Evolutionary conservation across 2,329 filamentous ascomycete species (phyloP).

Genomic region (Pseudogymnoascus sp.): DNA sequence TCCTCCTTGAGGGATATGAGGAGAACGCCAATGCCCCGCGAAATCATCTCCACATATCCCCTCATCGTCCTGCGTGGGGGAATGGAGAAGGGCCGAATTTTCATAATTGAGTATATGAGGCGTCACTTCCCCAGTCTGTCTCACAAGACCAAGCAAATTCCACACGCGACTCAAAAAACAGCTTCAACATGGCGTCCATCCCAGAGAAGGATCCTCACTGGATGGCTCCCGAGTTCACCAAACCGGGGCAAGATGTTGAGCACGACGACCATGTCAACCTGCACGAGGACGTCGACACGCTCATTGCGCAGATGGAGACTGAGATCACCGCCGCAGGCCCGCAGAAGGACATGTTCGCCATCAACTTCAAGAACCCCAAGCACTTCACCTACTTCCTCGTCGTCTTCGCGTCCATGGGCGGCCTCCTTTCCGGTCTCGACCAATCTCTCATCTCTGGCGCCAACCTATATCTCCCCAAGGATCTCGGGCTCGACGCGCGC

Average conservation of each 20-base stretch:
- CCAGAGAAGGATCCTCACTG: conserved; percentile 1
- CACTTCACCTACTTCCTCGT: conserved; percentile 62
- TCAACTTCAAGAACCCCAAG: conserved; percentile 52
- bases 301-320: conserved; percentile 28
- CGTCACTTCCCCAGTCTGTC: not conserved
- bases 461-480: conserved; percentile 55
- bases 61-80: not conserved
- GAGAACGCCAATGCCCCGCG: not conserved
- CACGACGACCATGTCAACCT: not conserved
- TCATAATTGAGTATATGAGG: not conserved
- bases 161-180: not conserved
- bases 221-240: conserved; percentile 8
- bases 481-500: conserved; percentile 44
- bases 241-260: not conserved
- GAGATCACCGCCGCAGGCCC: conserved; percentile 22
- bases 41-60: not conserved
- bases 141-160: not conserved
- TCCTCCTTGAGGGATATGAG: not conserved
- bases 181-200: not conserved
- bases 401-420: conserved; percentile 62
- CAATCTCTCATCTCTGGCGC: conserved; percentile 66
- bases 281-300: conserved; percentile 24
- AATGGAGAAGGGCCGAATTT: not conserved
- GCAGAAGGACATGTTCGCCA: conserved; percentile 35
- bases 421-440: conserved; percentile 62